A percentile compares a stretch with the other conserved stretches of the same genome.
phyloP scores from a whole-genome alignment of 2,329 filamentous ascomycete species.

The Scolecobasidium constrictum region DNA sequence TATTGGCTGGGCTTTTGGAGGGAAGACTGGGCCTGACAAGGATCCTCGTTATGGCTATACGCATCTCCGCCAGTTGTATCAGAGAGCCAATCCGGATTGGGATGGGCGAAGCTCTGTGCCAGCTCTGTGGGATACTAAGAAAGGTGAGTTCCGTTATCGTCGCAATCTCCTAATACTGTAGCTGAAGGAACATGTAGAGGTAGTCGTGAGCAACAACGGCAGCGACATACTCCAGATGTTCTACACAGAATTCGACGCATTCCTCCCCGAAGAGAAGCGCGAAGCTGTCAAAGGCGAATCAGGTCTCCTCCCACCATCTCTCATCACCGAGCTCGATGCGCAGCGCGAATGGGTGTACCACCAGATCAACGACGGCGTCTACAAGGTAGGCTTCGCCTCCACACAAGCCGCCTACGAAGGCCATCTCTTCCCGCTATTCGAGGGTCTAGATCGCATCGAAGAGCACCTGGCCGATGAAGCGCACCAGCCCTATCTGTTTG shows the following conservation, averaged over 20 bases:
- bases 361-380: conserved; percentile 49
- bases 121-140: conserved; percentile 50
- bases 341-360: conserved; percentile 43
- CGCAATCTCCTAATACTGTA: conserved; percentile 44
- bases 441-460: conserved; percentile 49
- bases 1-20: conserved; percentile 38
- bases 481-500: conserved; percentile 43
- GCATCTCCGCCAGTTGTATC: conserved; percentile 53
- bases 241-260: conserved; percentile 42
- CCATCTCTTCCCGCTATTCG: conserved; percentile 46
- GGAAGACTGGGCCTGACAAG: conserved; percentile 25
- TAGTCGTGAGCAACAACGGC: conserved; percentile 31
- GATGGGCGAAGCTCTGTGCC: conserved; percentile 52
- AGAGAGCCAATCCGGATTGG: conserved; percentile 48
- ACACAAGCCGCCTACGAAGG: conserved; percentile 46
- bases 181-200: not conserved
- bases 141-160: conserved; percentile 46
- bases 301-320: conserved; percentile 41
- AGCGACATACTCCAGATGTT: conserved; percentile 48
- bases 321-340: conserved; percentile 40
- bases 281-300: conserved; percentile 20
- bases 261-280: conserved; percentile 30
- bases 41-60: conserved; percentile 48
- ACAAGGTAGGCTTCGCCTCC: conserved; percentile 49
- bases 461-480: conserved; percentile 30